Conservation (phyloP, 495 filamentous ascomycete genomes). For the Annulohypoxylon nitens region DNA sequence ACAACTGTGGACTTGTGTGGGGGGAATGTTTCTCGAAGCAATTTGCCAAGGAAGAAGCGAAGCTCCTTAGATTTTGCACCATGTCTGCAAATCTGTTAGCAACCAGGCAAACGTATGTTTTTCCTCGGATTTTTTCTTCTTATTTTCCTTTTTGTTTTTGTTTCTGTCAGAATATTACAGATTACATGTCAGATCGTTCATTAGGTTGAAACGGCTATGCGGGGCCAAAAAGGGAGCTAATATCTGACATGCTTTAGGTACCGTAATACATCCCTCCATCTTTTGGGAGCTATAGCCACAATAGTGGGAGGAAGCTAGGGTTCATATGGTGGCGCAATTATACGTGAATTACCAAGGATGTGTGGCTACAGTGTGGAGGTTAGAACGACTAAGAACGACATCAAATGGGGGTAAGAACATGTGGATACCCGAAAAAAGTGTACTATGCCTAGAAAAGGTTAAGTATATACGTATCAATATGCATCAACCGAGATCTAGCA, state of each 20-base stretch:
- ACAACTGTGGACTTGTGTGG: slow-evolving; percentile 15
- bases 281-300: background rate
- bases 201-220: slow-evolving; percentile 41
- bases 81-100: background rate
- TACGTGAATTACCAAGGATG: slow-evolving; percentile 2
- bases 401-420: slow-evolving; percentile 1
- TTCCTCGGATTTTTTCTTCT: slow-evolving; percentile 1
- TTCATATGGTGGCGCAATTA: background rate
- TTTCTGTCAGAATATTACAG: background rate
- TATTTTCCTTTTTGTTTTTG: background rate
- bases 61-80: slow-evolving; percentile 27
- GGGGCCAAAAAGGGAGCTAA: slow-evolving; percentile 30
- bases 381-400: background rate
- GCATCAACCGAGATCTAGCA: slow-evolving; percentile 37
- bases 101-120: slow-evolving; percentile 28
- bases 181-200: slow-evolving; percentile 15
- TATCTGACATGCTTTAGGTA: slow-evolving; percentile 1
- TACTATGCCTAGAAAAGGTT: background rate
- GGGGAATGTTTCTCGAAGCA: slow-evolving; percentile 41
- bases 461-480: slow-evolving; percentile 18
- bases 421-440: background rate
- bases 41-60: slow-evolving; percentile 27
- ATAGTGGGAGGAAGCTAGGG: background rate
- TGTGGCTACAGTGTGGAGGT: slow-evolving; percentile 4
- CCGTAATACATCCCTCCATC: background rate